Percentiles rank a stretch among this genome's conserved stretches.
Conservation (phyloP, 179 eudicot species). For the Actinidia arguta region DNA sequence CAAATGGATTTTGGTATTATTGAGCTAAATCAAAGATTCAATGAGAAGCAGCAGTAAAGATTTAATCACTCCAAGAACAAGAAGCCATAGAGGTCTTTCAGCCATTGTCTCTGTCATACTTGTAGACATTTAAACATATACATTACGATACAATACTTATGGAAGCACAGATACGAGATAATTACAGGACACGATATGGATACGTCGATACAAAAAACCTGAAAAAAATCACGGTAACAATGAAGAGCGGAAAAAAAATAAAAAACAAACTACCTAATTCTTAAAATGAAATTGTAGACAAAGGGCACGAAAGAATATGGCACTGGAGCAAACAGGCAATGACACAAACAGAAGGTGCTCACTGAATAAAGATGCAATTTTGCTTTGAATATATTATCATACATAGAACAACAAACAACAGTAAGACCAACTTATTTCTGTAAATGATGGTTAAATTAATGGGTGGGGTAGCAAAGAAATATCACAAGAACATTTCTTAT, state of each 20-base stretch:
- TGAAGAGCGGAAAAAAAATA: not conserved
- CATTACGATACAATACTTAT: not conserved
- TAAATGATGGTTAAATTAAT: too few relatives aligned
- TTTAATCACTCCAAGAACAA: not conserved
- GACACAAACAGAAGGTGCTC: not conserved
- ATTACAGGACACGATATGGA: too few relatives aligned
- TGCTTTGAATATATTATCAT: not conserved
- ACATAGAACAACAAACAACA: too few relatives aligned
- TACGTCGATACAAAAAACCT: not conserved
- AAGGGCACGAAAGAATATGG: not conserved
- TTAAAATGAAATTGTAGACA: not conserved
- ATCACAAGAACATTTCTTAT: too few relatives aligned
- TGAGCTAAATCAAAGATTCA: too few relatives aligned
- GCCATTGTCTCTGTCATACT: slow-evolving; percentile 7
- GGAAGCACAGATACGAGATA: too few relatives aligned
- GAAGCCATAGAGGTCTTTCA: slow-evolving; percentile 9
- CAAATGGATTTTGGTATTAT: too few relatives aligned
- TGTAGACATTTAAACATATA: not conserved
- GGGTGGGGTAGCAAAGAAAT: too few relatives aligned
- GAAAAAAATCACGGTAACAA: not conserved
- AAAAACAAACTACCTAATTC: too few relatives aligned
- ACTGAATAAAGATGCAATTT: not conserved
- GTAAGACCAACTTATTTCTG: too few relatives aligned
- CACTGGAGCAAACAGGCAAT: not conserved
- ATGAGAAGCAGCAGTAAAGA: not conserved